These are phyloP conservation scores for Fusarium begoniae DNA, from an alignment of 2,329 filamentous ascomycete species.

Conservation along the genomic window DNA sequence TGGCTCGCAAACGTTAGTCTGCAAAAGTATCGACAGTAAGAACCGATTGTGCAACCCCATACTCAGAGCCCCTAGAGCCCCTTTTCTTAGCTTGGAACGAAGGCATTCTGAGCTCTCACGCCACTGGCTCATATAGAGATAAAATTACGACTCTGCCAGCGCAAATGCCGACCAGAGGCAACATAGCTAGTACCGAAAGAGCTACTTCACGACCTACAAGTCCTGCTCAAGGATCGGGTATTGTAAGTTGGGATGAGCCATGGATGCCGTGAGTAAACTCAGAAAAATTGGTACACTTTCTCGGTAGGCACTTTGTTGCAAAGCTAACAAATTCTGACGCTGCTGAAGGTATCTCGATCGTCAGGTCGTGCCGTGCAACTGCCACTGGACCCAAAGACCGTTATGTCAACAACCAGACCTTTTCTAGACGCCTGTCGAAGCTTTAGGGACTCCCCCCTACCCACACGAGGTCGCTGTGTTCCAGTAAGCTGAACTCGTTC, in stretches of 20 bases:
- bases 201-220: rapidly evolving
- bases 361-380: too few relatives aligned
- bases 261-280: neutral
- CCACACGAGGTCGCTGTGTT: too few relatives aligned
- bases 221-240: rapidly evolving
- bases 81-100: neutral
- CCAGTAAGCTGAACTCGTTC: neutral
- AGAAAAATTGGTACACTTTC: too few relatives aligned
- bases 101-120: too few relatives aligned
- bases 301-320: rapidly evolving
- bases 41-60: neutral
- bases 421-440: neutral
- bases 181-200: rapidly evolving
- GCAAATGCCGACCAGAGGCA: rapidly evolving
- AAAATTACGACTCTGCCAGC: too few relatives aligned
- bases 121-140: neutral
- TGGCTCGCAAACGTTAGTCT: neutral
- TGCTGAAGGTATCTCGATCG: neutral
- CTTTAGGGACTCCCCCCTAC: neutral
- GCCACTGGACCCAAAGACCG: too few relatives aligned
- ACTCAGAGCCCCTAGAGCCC: neutral
- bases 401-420: too few relatives aligned
- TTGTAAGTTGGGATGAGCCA: neutral
- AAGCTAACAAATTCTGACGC: too few relatives aligned
- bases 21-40: neutral